Evolutionary conservation across 73 alveolate species (phyloP), one percentile per base, ranked within the genome.

Genomic region (Symbiodinium natans): DNA sequence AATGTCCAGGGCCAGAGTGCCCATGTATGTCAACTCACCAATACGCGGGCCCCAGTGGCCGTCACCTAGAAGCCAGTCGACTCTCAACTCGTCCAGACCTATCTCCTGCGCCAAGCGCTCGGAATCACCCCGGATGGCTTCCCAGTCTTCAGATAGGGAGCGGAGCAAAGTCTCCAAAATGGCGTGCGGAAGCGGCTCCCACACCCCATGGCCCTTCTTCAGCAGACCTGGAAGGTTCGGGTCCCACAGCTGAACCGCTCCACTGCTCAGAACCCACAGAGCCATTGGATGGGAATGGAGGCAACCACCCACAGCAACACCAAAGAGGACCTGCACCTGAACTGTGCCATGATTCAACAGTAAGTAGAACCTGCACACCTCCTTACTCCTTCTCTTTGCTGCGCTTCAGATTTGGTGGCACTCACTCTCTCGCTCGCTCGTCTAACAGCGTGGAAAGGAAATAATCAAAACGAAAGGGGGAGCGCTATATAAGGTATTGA

Each of bases 1-100:
- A 11, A 92, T 33, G 23, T 77, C 92, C 92, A 74, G 27, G 23
- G 98, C 98, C 82, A 92, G 41, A 84, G 98, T 80, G 92, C 98
- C 98, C 98, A 92, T 92, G 92, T 92, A 92, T 83, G 98, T 92
- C 98, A 92, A 21, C 92, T 92, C 98, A 25, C 98, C 98, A 19
- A 92, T 92, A 10, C 98, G 92, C 17, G 84, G 83, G 43, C 98
- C 98, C 92, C 92, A 92, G 21, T 1, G 0, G 8, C 48, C 33
- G 34, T 90, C 97, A 31, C 98, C 98, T 68, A 92, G 43, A 27
- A 92, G 92, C 98, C 98, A 92, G 34, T 92, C 98, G 46, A 92
- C 98, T 27, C 98, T 63, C 68, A 92, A 21, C 43, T 92, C 98
- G 43, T 92, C 98, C 68, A 92, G 84, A 31, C 77, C 71, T 9